Percentiles rank a stretch among this genome's conserved stretches.
phyloP scores from a whole-genome alignment of 108 stramenopile species.

The Skeletonema marinoi region DNA sequence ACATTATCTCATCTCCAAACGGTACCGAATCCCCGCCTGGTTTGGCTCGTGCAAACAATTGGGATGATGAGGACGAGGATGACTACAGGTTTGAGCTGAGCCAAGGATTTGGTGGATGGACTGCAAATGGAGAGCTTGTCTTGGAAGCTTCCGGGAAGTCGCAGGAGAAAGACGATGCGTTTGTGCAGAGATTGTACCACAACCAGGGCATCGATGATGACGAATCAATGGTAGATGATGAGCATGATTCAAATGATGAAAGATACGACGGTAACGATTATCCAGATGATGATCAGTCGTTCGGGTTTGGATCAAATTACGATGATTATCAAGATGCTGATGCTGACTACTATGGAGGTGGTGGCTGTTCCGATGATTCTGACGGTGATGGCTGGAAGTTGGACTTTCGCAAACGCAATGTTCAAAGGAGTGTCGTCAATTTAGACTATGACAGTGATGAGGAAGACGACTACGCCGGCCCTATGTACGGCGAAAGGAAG shows the following conservation, averaged over 20 bases:
- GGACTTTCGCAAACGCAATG: constrained; percentile 39
- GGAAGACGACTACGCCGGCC: constrained; percentile 31
- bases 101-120: constrained; percentile 79
- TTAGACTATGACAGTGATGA: constrained; percentile 24
- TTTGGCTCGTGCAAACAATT: constrained; percentile 18
- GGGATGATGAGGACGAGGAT: constrained; percentile 36
- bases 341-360: neutral
- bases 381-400: constrained; percentile 27
- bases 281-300: constrained; percentile 29
- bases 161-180: constrained; percentile 7
- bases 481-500: constrained; percentile 3
- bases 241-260: constrained; percentile 42
- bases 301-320: constrained; percentile 13
- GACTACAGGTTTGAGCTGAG: constrained; percentile 45
- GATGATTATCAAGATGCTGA: constrained; percentile 34
- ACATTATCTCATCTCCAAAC: neutral
- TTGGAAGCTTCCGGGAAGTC: constrained; percentile 35
- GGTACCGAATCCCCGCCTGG: constrained; percentile 18
- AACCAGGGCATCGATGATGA: constrained; percentile 14
- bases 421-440: constrained; percentile 15
- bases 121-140: constrained; percentile 72
- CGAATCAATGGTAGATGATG: constrained; percentile 15
- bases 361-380: constrained; percentile 14
- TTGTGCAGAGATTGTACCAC: constrained; percentile 22
- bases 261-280: constrained; percentile 50